Base-by-base conservation (phyloP, 495 filamentous ascomycete species). In the Bombardia bombarda region DNA sequence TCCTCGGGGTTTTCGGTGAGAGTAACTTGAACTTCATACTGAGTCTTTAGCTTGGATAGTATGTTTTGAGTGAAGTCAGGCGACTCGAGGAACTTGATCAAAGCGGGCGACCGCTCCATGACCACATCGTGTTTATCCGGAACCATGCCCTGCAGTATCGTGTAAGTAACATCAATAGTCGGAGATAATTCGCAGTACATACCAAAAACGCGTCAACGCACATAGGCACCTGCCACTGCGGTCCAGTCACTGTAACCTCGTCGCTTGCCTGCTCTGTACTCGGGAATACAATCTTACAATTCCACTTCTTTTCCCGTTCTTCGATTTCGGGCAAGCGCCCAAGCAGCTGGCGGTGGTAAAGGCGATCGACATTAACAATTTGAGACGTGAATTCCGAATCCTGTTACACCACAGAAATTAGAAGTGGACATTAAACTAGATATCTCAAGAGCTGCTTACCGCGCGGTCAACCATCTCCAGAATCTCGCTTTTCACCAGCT, bases 381-480 rank as follows among this genome's bases (percentile, higher is more conserved):
- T 96, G 87, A 13, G 84, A 83, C 34, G 93, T 90, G 57, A 96
- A 95, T 66, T 99, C 92, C 16, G 90, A 90, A 61, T 97, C 92
- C 73, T 85, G 54, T 36, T 21, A 4, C 17, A 12, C 17, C 21
- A 14, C 4, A 18, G 3, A 10, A 22, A 20, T 23, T 31, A 32
- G 24, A 9, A 7, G 7, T 42, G 38, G 16, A 14, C 35, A 23
- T 14, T n/a, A 12, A 23, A 24, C 19, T 21, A 9, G 34, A 21
- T 19, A 23, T 13, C 14, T 24, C 12, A 38, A 6, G 21, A 23
- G 8, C n/a, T 16, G 14, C 78, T 68, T 69, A 86, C 82, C 41
- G 82, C 89, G 67, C 94, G 86, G 66, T 97, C 89, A 36, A 98
- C 92, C 92, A 96, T 97, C 55, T 95, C 90, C 74, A 99, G 86